phyloP scores from a whole-genome alignment of 148 eudicot genomes.

The Rhododendron vialii region DNA sequence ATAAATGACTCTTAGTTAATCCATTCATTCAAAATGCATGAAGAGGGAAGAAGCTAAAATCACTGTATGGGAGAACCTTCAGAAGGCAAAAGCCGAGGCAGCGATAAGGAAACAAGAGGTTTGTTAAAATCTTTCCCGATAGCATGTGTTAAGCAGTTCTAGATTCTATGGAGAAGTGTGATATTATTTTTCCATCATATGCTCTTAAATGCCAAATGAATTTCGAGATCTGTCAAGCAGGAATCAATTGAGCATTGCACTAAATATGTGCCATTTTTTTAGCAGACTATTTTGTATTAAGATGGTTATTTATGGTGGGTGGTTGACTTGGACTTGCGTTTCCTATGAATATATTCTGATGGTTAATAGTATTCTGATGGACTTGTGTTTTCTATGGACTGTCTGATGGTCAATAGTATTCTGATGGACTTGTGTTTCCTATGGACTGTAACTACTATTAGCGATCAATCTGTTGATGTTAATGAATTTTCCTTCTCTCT shows the following conservation, averaged over 20 bases:
- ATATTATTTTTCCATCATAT: neutral
- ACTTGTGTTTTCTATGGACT: too few species aligned
- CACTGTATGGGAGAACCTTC: slow-evolving; percentile 92
- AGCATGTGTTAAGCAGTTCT: neutral
- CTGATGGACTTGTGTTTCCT: too few species aligned
- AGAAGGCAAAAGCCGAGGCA: slow-evolving; percentile 96
- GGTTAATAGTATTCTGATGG: too few species aligned
- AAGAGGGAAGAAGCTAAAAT: slow-evolving; percentile 86
- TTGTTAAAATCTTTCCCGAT: slow-evolving; percentile 7
- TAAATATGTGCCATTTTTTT: neutral
- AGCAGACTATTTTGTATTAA: too few species aligned
- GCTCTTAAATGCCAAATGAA: neutral
- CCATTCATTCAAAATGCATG: slow-evolving; percentile 28
- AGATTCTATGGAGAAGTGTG: neutral
- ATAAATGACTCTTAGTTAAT: neutral
- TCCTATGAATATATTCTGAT: too few species aligned
- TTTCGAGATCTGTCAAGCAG: neutral
- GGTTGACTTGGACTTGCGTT: too few species aligned
- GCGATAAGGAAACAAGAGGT: slow-evolving; percentile 90
- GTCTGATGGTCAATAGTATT: too few species aligned
- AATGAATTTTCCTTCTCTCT: too few species aligned
- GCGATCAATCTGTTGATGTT: too few species aligned
- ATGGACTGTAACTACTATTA: too few species aligned
- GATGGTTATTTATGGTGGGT: too few species aligned
- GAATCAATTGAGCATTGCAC: neutral